Evolutionary conservation across 331 rosid species (phyloP).

Genomic region (Malus hybrid): DNA sequence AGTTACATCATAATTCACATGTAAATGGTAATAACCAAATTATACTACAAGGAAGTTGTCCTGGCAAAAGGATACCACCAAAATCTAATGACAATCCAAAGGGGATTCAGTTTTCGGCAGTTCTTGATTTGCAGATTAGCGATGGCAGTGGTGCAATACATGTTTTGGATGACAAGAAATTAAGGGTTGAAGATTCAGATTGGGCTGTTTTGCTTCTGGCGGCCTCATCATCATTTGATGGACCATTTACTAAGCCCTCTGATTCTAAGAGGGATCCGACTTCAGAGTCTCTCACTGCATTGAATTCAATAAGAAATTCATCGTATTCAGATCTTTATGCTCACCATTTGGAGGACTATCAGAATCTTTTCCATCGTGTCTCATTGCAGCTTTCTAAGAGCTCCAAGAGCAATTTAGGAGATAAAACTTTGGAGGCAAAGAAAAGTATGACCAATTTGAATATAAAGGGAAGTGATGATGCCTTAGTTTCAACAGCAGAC

Average conservation of each 20-base stretch:
- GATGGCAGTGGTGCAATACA: slow-evolving; percentile 45
- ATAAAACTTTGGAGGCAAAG: slow-evolving; percentile 15
- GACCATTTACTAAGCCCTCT: slow-evolving; percentile 68
- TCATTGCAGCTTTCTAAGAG: slow-evolving; percentile 75
- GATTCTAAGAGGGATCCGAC: slow-evolving; percentile 77
- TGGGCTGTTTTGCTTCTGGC: slow-evolving; percentile 67
- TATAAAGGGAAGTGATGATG: slow-evolving; percentile 30
- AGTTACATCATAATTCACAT: slow-evolving; percentile 45
- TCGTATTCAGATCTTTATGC: slow-evolving; percentile 59
- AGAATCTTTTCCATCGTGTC: slow-evolving; percentile 81
- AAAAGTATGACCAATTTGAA: slow-evolving; percentile 18
- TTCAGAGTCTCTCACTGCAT: slow-evolving; percentile 46
- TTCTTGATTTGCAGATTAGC: slow-evolving; percentile 77
- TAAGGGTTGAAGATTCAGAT: slow-evolving; percentile 70
- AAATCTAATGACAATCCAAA: slow-evolving; percentile 40
- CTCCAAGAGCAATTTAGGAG: slow-evolving; percentile 31
- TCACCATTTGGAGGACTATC: slow-evolving; percentile 75
- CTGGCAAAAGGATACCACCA: slow-evolving; percentile 42
- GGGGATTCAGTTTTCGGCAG: slow-evolving; percentile 71
- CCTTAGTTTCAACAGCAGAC: slow-evolving; percentile 58
- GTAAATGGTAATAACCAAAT: slow-evolving; percentile 53
- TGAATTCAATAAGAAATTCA: slow-evolving; percentile 34
- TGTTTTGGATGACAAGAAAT: slow-evolving; percentile 57
- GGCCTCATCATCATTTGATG: slow-evolving; percentile 76
- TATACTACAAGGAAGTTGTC: slow-evolving; percentile 71